Percentiles rank a stretch among this genome's conserved stretches.
phyloP scores from a whole-genome alignment of 129 eudicot genomes.

The Pulicaria dysenterica region DNA sequence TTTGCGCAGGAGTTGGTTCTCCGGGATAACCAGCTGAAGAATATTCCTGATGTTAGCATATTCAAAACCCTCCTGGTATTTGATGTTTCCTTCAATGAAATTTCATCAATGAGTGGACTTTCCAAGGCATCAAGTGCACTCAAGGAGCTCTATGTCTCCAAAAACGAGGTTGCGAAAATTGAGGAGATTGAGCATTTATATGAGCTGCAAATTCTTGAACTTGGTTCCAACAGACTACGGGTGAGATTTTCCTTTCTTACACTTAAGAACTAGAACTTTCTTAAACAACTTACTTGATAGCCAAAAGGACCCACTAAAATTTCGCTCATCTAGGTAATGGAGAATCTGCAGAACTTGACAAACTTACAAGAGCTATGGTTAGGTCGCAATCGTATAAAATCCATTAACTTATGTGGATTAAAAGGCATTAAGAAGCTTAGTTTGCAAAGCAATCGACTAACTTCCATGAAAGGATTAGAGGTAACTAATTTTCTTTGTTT shows the following conservation, averaged over 20 bases:
- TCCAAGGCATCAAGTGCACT: slow-evolving; percentile 78
- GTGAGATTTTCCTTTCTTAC: slow-evolving; percentile 39
- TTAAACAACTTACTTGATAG: background rate
- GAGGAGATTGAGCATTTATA: slow-evolving; percentile 96
- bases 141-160: slow-evolving; percentile 92
- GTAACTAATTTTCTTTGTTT: slow-evolving; percentile 35
- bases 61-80: slow-evolving; percentile 77
- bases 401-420: slow-evolving; percentile 81
- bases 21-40: slow-evolving; percentile 88
- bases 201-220: slow-evolving; percentile 85
- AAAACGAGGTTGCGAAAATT: slow-evolving; percentile 84
- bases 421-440: slow-evolving; percentile 90
- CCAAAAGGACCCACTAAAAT: background rate
- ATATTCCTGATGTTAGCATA: slow-evolving; percentile 86
- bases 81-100: slow-evolving; percentile 93
- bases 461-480: slow-evolving; percentile 88
- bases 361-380: slow-evolving; percentile 89
- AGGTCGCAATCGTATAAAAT: slow-evolving; percentile 86
- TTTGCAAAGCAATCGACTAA: slow-evolving; percentile 94
- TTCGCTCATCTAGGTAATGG: slow-evolving; percentile 68
- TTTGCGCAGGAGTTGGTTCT: slow-evolving; percentile 80
- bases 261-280: slow-evolving; percentile 1
- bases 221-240: slow-evolving; percentile 93
- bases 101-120: slow-evolving; percentile 70
- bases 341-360: slow-evolving; percentile 67